Evolutionary conservation across 129 eudicot genomes (phyloP).

Genomic region (Flaveria robusta): DNA sequence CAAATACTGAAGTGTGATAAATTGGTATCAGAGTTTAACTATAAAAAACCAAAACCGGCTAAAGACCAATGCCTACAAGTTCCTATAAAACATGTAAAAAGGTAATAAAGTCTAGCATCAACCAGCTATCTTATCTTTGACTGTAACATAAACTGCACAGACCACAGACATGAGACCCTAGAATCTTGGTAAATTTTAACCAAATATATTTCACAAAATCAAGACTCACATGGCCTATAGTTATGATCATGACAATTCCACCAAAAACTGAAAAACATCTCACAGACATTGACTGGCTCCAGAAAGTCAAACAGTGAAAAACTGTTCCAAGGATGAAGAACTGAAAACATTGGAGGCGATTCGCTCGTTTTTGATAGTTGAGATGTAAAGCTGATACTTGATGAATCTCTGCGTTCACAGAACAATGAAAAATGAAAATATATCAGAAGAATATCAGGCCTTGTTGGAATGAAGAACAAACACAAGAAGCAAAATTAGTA

Average conservation of each 20-base stretch:
- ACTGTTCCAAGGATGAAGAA: slow-evolving; percentile 67
- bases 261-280: not conserved
- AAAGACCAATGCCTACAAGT: slow-evolving; percentile 12
- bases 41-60: not conserved
- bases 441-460: not conserved
- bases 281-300: not conserved
- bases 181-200: slow-evolving; percentile 16
- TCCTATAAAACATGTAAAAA: slow-evolving; percentile 20
- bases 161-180: slow-evolving; percentile 19
- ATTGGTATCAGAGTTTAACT: too few relatives aligned
- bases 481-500: not conserved
- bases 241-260: slow-evolving; percentile 25
- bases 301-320: slow-evolving; percentile 51
- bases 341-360: slow-evolving; percentile 59
- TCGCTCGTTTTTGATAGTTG: slow-evolving; percentile 58
- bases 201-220: slow-evolving; percentile 30
- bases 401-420: slow-evolving; percentile 68
- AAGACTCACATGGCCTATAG: slow-evolving; percentile 22
- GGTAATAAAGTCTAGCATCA: slow-evolving; percentile 7
- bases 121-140: slow-evolving; percentile 27
- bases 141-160: slow-evolving; percentile 39
- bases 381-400: slow-evolving; percentile 69
- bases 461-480: not conserved
- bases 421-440: not conserved
- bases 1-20: too few relatives aligned